Evolutionary conservation across 2,329 filamentous ascomycete species (phyloP), one percentile per base, ranked within the genome.

Genomic region (Colletotrichum horii): DNA sequence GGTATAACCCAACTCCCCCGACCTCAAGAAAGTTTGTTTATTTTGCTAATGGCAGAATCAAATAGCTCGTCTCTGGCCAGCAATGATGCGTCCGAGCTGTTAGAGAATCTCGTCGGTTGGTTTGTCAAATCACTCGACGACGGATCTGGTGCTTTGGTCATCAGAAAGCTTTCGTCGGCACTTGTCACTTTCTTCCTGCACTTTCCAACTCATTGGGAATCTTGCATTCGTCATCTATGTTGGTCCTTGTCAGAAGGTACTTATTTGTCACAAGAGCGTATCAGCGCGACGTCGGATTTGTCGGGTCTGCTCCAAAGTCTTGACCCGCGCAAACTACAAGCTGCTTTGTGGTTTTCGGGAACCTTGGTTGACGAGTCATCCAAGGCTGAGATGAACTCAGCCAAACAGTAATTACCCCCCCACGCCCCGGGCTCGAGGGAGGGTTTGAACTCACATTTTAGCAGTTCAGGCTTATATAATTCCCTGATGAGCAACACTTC

Each of bases 111-210:
- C 34, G 85, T 94, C 55, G 86, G 85, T 48, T 94, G 93, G 92
- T 88, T 94, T 56, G 84, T 93, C 28, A 84, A 85, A 34, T 89
- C 91, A 12, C 82, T 93, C 14, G 82, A 84, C 14, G 86, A 88
- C 66, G 87, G 87, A 2, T 88, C 89, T 7, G 89, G 90, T 4
- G 85, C 89, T 5, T 87, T 95, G 69, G 93, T 95, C 8, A 87
- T 91, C 24, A 91, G 92, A 78, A 97, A 97, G 84, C 88, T 96
- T 28, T 94, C 93, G 78, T 93, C 94, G n/a, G 94, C 94, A 8
- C 85, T 96, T 8, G 93, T 94, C 19, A 93, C 93, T 24, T 95
- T 93, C 81, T 96, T 94, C 80, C 88, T 95, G 36, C 93, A 93
- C 74, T 94, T 94, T 76, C 91, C 94, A 14, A 85, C 88, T 14